Evolutionary conservation across 169 alveolate genomes (phyloP).

Genomic region (Plasmodium vivax): DNA sequence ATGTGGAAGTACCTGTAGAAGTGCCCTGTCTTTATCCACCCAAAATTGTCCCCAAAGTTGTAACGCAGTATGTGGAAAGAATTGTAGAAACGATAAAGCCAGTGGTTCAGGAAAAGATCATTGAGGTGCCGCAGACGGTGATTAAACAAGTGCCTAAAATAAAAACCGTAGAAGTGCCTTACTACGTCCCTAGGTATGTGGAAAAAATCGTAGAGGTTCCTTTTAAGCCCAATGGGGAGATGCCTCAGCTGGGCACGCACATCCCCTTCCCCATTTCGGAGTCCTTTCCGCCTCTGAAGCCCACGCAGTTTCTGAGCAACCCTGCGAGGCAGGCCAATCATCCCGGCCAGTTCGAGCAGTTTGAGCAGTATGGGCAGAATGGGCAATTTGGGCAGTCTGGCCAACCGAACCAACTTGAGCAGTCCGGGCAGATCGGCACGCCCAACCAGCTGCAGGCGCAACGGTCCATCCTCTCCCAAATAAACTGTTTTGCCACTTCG

Average conservation of each 20-base stretch:
- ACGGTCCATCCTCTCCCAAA: slow-evolving; percentile 57
- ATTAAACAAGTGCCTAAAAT: slow-evolving; percentile 87
- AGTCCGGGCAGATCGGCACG: not conserved
- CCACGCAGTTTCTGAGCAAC: slow-evolving; percentile 66
- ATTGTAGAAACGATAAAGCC: slow-evolving; percentile 87
- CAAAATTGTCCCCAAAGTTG: slow-evolving; percentile 86
- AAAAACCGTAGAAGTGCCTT: slow-evolving; percentile 88
- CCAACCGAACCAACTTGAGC: not conserved
- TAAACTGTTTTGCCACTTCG: not conserved
- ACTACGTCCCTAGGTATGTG: slow-evolving; percentile 88
- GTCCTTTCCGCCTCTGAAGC: slow-evolving; percentile 75
- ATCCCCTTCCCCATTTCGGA: slow-evolving; percentile 72
- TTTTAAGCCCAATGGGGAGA: slow-evolving; percentile 85
- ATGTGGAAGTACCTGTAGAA: slow-evolving; percentile 90
- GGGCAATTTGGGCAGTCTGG: slow-evolving; percentile 23
- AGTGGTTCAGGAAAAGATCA: slow-evolving; percentile 84
- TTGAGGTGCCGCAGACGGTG: slow-evolving; percentile 88
- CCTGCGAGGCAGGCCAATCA: slow-evolving; percentile 44
- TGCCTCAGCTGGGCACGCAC: slow-evolving; percentile 61
- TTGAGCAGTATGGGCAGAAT: slow-evolving; percentile 3
- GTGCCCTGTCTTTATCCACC: slow-evolving; percentile 91
- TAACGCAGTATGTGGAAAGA: slow-evolving; percentile 86
- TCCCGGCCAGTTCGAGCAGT: slow-evolving; percentile 11
- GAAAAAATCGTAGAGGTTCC: slow-evolving; percentile 88
- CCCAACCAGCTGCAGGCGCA: slow-evolving; percentile 26